Evolutionary conservation across 192 early-diverging fungal genomes (phyloP).

Genomic region (Linderina pennispora): DNA sequence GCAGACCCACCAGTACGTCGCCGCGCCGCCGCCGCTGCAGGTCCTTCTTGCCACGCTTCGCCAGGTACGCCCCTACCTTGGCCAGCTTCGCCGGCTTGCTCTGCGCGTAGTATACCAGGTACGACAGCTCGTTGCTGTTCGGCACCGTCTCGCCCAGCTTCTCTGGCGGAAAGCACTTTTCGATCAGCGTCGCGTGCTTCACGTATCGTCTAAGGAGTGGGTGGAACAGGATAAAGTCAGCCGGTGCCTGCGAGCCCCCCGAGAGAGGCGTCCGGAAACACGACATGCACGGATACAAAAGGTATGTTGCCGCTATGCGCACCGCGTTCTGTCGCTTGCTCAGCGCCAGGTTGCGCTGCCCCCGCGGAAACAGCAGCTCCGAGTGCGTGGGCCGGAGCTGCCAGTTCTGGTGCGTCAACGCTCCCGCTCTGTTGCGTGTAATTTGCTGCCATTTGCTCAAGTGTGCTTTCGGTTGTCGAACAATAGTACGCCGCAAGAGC

Average conservation of each 20-base stretch:
- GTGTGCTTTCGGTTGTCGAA: too few relatives aligned
- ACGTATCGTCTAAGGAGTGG: conserved; percentile 52
- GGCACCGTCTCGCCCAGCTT: conserved; percentile 42
- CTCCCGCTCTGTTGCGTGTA: too few relatives aligned
- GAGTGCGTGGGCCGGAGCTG: too few relatives aligned
- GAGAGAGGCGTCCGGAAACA: conserved; percentile 21
- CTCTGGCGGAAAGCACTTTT: conserved; percentile 64
- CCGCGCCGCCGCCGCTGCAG: conserved; percentile 51
- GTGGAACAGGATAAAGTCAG: conserved; percentile 28
- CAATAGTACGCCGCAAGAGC: too few relatives aligned
- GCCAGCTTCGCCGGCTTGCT: conserved; percentile 83
- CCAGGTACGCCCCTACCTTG: conserved; percentile 82
- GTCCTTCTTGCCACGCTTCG: conserved; percentile 63
- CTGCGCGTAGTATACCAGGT: conserved; percentile 82
- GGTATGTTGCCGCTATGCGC: not conserved
- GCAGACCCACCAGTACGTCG: conserved; percentile 67
- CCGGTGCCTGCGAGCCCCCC: conserved; percentile 21
- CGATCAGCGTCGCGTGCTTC: conserved; percentile 73
- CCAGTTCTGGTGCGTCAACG: too few relatives aligned
- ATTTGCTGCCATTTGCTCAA: too few relatives aligned
- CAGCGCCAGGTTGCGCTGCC: too few relatives aligned
- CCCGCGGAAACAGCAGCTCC: too few relatives aligned
- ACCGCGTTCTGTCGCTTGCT: not conserved
- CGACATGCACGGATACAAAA: conserved; percentile 7
- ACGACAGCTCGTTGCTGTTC: conserved; percentile 74